phyloP scores from a whole-genome alignment of 768 basidiomycete genomes.

The Coprinopsis sp. region DNA sequence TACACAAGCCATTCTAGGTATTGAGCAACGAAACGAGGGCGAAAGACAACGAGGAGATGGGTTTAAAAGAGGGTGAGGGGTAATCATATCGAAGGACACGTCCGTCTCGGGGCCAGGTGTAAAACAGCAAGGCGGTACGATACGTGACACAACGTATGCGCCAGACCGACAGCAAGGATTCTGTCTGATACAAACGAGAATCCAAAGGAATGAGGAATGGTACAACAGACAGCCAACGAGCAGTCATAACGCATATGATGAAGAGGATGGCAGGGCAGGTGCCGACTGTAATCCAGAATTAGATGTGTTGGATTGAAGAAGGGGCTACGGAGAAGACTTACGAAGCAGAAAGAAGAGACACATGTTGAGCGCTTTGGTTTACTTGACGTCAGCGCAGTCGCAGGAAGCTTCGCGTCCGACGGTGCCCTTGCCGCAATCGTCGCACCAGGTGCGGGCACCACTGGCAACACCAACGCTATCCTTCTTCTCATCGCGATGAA shows the following conservation, averaged over 20 bases:
- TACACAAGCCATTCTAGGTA: slow-evolving; percentile 1
- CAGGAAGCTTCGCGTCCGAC: slow-evolving; percentile 52
- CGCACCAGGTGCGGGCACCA: slow-evolving; percentile 65
- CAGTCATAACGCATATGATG: slow-evolving; percentile 15
- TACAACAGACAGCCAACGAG: slow-evolving; percentile 20
- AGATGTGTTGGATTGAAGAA: too few relatives aligned
- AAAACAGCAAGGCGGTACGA: slow-evolving; percentile 54
- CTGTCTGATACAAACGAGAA: slow-evolving; percentile 15
- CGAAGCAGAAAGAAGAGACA: slow-evolving; percentile 6
- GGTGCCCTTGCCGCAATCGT: slow-evolving; percentile 67
- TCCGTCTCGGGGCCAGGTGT: slow-evolving; percentile 59
- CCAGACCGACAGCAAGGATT: slow-evolving; percentile 36
- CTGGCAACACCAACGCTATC: slow-evolving; percentile 70
- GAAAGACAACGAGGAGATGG: slow-evolving; percentile 19
- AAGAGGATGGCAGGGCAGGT: slow-evolving; percentile 10
- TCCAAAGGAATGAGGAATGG: slow-evolving; percentile 23
- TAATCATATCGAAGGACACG: slow-evolving; percentile 56
- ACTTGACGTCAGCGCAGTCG: slow-evolving; percentile 64
- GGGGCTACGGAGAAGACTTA: slow-evolving; percentile 2
- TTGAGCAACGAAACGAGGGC: slow-evolving; percentile 7
- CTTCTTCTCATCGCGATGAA: slow-evolving; percentile 69
- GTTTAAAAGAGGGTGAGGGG: slow-evolving; percentile 17
- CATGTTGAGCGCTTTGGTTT: slow-evolving; percentile 19
- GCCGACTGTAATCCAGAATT: background rate
- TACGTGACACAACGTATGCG: slow-evolving; percentile 58